phyloP scores from a whole-genome alignment of 2,329 filamentous ascomycete genomes.

The Aspergillus sp. region DNA sequence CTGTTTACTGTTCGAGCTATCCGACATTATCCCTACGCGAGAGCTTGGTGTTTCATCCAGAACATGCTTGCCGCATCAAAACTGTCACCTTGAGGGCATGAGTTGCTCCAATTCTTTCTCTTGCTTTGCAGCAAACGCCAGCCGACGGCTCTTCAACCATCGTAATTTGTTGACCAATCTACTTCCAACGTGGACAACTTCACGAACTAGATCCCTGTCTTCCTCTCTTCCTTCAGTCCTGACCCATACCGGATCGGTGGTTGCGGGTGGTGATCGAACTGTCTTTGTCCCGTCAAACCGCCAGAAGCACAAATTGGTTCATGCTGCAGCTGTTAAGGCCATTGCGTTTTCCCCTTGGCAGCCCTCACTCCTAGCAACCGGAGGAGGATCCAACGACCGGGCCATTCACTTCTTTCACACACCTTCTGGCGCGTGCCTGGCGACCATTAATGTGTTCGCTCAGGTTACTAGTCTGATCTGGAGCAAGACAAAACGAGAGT shows the following conservation, averaged over 20 bases:
- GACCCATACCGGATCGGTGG: constrained; percentile 27
- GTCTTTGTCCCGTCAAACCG: constrained; percentile 54
- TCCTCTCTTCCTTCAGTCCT: constrained; percentile 26
- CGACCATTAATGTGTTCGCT: constrained; percentile 86
- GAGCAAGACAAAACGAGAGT: constrained; percentile 81
- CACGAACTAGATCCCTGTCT: constrained; percentile 17
- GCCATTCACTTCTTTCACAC: constrained; percentile 96
- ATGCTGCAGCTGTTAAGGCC: constrained; percentile 90
- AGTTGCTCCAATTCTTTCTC: constrained; percentile 22
- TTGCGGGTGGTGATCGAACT: constrained; percentile 38
- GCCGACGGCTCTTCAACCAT: constrained; percentile 23
- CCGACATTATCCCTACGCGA: constrained; percentile 49
- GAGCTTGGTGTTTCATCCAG: constrained; percentile 13
- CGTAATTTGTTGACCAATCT: constrained; percentile 24
- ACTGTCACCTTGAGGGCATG: constrained; percentile 13
- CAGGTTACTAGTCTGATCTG: constrained; percentile 93
- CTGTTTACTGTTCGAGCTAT: constrained; percentile 76
- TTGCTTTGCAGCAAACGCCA: constrained; percentile 19
- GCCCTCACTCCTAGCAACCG: constrained; percentile 79
- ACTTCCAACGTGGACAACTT: constrained; percentile 28
- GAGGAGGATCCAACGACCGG: constrained; percentile 90
- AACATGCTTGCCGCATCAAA: constrained; percentile 10
- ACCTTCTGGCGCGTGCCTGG: constrained; percentile 75
- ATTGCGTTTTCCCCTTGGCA: constrained; percentile 98
- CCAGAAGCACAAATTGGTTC: constrained; percentile 71